Conservation (phyloP, 2,329 filamentous ascomycete species). For the Chrysosporium keratinophilum region DNA sequence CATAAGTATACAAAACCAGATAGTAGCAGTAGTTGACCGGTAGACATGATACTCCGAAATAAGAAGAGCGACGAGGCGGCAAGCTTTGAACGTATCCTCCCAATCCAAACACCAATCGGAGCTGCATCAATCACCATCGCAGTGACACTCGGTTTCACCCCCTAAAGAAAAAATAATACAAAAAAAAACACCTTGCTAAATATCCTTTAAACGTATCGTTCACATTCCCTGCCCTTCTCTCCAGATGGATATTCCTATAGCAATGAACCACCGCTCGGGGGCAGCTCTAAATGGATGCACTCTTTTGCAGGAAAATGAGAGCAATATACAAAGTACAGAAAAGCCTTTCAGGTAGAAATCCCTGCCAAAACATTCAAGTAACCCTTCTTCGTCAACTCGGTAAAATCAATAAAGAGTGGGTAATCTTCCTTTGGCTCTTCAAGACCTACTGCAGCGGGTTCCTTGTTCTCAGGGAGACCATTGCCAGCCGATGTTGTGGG, state of each 20-base stretch:
- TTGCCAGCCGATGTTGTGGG: slow-evolving; percentile 10
- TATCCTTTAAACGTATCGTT: neutral
- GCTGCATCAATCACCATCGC: neutral
- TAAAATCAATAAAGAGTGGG: slow-evolving; percentile 32
- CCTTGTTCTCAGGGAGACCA: slow-evolving; percentile 12
- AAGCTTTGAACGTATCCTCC: neutral
- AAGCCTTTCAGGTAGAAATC: neutral
- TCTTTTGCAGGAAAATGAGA: neutral
- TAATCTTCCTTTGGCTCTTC: slow-evolving; percentile 17
- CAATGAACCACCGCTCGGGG: neutral
- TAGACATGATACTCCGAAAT: neutral
- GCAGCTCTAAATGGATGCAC: too few species aligned
- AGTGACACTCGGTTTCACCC: neutral
- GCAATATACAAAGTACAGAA: neutral
- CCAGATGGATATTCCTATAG: neutral
- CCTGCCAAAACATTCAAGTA: slow-evolving; percentile 33
- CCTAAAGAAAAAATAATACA: neutral
- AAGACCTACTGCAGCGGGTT: neutral
- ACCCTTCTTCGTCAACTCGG: slow-evolving; percentile 33
- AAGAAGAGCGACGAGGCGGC: neutral
- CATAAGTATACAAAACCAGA: neutral
- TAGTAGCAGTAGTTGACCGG: neutral
- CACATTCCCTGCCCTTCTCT: neutral
- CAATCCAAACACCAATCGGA: slow-evolving; percentile 1
- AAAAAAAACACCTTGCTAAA: neutral